These are phyloP conservation scores for Danielozyma ontarioensis DNA, from an alignment of 805 yeast species.

Conservation along the genomic window DNA sequence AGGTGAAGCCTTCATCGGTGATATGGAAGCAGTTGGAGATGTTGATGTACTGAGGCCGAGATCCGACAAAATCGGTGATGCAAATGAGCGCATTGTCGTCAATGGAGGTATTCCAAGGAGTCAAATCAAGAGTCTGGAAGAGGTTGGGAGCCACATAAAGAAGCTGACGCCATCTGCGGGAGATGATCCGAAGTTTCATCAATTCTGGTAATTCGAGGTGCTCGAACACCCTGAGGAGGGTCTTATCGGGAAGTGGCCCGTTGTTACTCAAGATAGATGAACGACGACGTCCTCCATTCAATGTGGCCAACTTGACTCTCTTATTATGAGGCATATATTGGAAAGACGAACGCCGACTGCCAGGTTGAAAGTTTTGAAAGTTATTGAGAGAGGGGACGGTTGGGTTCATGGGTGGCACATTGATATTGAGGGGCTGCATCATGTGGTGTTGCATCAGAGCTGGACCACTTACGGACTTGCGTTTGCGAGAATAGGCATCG, in stretches of 20 bases:
- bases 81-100: constrained; percentile 52
- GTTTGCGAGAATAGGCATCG: constrained; percentile 6
- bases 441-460: constrained; percentile 6
- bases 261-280: constrained; percentile 50
- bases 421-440: constrained; percentile 11
- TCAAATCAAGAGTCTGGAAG: constrained; percentile 49
- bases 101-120: constrained; percentile 56
- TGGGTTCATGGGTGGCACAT: constrained; percentile 39
- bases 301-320: constrained; percentile 43
- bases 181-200: constrained; percentile 54
- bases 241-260: constrained; percentile 58
- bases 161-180: constrained; percentile 65
- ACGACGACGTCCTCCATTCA: constrained; percentile 41
- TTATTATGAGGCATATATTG: constrained; percentile 53
- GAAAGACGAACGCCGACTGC: constrained; percentile 25
- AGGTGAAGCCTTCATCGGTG: constrained; percentile 70
- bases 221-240: constrained; percentile 50
- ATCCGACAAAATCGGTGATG: constrained; percentile 66
- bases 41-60: constrained; percentile 56
- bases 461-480: constrained; percentile 5
- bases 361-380: constrained; percentile 19
- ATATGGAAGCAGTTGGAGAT: constrained; percentile 73
- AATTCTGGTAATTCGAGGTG: constrained; percentile 51
- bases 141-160: constrained; percentile 52
- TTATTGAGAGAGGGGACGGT: constrained; percentile 25